Conservation (phyloP, 768 basidiomycete species). For the Trametopsis cervina region DNA sequence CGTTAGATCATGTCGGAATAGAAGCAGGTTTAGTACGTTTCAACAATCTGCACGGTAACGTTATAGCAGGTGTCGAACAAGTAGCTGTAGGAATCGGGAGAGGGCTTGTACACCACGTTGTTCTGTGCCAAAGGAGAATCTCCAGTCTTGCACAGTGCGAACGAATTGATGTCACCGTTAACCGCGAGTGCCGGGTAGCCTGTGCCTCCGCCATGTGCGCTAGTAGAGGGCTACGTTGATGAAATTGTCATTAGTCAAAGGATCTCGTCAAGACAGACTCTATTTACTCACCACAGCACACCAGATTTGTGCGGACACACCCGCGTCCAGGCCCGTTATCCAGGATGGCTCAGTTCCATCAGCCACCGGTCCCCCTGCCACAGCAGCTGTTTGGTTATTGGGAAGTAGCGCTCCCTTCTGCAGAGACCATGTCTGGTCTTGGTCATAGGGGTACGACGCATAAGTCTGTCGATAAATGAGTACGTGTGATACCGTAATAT, state of each 20-base stretch:
- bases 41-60: slow-evolving; percentile 17
- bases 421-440: not conserved
- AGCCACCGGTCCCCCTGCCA: slow-evolving; percentile 27
- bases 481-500: not conserved
- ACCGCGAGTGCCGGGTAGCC: slow-evolving; percentile 17
- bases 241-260: slow-evolving; percentile 10
- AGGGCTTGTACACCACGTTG: slow-evolving; percentile 20
- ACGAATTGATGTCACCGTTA: slow-evolving; percentile 9
- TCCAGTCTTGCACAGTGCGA: slow-evolving; percentile 11
- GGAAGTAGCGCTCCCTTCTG: slow-evolving; percentile 25
- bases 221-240: slow-evolving; percentile 4
- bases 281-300: slow-evolving; percentile 27
- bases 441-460: slow-evolving; percentile 44
- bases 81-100: slow-evolving; percentile 13
- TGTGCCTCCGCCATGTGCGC: slow-evolving; percentile 14
- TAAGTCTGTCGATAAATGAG: slow-evolving; percentile 30
- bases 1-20: too few species aligned
- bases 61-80: slow-evolving; percentile 16
- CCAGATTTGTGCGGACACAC: slow-evolving; percentile 26
- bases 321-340: slow-evolving; percentile 27
- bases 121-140: slow-evolving; percentile 5
- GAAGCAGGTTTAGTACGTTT: slow-evolving; percentile 1
- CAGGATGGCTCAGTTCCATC: slow-evolving; percentile 26
- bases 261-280: not conserved
- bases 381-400: slow-evolving; percentile 30